Percentiles rank a stretch among this genome's conserved stretches.
These are phyloP conservation scores for Hemisphaericaspora lyxosophila DNA, from an alignment of 1,139 yeast genomes.

Conservation along the genomic window DNA sequence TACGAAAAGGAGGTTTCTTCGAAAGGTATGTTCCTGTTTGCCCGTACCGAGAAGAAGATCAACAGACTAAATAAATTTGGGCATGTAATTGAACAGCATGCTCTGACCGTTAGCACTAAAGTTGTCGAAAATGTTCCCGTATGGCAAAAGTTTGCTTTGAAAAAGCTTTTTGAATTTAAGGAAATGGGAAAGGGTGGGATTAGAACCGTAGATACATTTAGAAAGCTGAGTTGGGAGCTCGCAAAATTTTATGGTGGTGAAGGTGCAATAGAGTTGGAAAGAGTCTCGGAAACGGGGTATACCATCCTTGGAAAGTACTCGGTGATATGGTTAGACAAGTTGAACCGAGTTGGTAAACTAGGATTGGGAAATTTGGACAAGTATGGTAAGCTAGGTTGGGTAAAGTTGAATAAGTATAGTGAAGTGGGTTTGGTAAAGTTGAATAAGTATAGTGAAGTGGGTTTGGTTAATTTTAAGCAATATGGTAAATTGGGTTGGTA, in stretches of 20 bases:
- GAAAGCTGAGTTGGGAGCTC: conserved; percentile 1
- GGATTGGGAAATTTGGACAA: conserved; percentile 4
- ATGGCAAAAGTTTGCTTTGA: background rate
- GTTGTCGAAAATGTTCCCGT: background rate
- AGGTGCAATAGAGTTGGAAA: background rate
- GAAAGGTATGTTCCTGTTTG: conserved; percentile 7
- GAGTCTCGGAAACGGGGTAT: background rate
- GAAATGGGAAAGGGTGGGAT: background rate
- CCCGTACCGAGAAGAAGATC: conserved; percentile 6
- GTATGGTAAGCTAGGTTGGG: background rate
- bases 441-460: background rate
- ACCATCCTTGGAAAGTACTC: background rate
- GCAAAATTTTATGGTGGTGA: conserved; percentile 1
- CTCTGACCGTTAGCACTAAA: background rate
- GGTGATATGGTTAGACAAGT: background rate
- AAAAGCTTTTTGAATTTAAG: conserved; percentile 1
- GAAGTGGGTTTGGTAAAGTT: background rate
- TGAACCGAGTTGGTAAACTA: background rate
- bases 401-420: background rate
- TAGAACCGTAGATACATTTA: background rate
- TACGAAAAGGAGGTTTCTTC: conserved; percentile 14
- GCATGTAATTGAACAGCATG: conserved; percentile 1
- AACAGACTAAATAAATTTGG: conserved; percentile 9
- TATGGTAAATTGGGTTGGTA: background rate
- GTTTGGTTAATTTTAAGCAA: background rate